phyloP scores from a whole-genome alignment of 352 stramenopile genomes.

The Phytophthora macrochlamydospora region DNA sequence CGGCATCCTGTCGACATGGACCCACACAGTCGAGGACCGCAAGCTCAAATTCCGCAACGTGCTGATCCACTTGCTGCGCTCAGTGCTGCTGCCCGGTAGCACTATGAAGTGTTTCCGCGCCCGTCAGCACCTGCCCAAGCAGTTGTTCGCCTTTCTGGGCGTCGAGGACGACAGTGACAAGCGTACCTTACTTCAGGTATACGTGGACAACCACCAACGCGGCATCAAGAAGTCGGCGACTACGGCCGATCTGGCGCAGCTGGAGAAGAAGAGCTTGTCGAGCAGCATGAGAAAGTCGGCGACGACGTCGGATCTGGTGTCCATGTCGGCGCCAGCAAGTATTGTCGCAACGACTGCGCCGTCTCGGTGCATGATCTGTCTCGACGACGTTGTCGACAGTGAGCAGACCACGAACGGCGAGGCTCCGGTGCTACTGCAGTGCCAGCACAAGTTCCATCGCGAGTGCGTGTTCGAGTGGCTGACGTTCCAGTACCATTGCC shows the following conservation, averaged over 20 bases:
- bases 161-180: slow-evolving; percentile 45
- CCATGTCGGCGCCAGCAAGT: slow-evolving; percentile 17
- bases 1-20: slow-evolving; percentile 30
- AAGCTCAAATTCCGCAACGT: slow-evolving; percentile 59
- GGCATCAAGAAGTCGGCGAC: slow-evolving; percentile 10
- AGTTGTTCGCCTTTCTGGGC: slow-evolving; percentile 54
- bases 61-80: slow-evolving; percentile 57
- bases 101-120: slow-evolving; percentile 58
- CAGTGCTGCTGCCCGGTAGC: slow-evolving; percentile 45
- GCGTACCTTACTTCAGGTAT: slow-evolving; percentile 60
- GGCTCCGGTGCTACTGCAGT: slow-evolving; percentile 31
- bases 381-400: slow-evolving; percentile 31
- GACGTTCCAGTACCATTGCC: slow-evolving; percentile 57
- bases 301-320: slow-evolving; percentile 11
- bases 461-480: slow-evolving; percentile 70
- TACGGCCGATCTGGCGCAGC: slow-evolving; percentile 7
- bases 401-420: not conserved
- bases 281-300: slow-evolving; percentile 16
- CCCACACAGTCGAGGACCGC: slow-evolving; percentile 33
- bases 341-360: slow-evolving; percentile 21
- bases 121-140: slow-evolving; percentile 38
- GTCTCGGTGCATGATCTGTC: slow-evolving; percentile 38
- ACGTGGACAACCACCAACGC: slow-evolving; percentile 51
- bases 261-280: slow-evolving; percentile 25
- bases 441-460: slow-evolving; percentile 59